Evolutionary conservation across 2,329 filamentous ascomycete genomes (phyloP).

Genomic region (Grosmannia huntii): DNA sequence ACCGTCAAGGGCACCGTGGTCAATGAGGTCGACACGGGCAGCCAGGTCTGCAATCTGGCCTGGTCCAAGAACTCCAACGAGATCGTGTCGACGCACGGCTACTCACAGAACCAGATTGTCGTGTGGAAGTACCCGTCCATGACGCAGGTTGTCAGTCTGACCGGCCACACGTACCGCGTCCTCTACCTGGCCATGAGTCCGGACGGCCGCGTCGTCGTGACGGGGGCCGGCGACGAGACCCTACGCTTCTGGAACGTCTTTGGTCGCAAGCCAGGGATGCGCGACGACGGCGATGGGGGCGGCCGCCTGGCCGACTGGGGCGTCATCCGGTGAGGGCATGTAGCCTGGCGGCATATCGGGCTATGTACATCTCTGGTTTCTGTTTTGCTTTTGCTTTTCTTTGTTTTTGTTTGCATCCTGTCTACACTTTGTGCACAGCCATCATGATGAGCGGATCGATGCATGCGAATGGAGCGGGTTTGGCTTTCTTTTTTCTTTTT

Average conservation of each 20-base stretch:
- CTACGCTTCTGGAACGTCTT: constrained; percentile 96
- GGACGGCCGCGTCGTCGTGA: constrained; percentile 86
- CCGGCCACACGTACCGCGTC: constrained; percentile 86
- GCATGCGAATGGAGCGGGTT: constrained; percentile 1
- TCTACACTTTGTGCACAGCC: not conserved
- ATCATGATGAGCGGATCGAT: not conserved
- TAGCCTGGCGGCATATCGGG: not conserved
- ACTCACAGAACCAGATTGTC: constrained; percentile 96
- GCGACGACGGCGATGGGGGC: constrained; percentile 51
- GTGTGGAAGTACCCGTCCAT: constrained; percentile 99
- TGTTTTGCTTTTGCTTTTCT: not conserved
- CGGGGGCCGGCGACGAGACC: constrained; percentile 92
- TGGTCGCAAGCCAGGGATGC: constrained; percentile 61
- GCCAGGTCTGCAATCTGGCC: constrained; percentile 95
- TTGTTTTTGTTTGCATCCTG: not conserved
- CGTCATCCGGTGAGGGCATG: constrained; percentile 53
- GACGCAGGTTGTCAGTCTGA: constrained; percentile 90
- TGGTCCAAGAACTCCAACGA: constrained; percentile 98
- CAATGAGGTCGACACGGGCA: constrained; percentile 90
- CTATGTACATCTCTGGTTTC: not conserved
- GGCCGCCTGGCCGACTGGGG: constrained; percentile 66
- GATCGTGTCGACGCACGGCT: constrained; percentile 92
- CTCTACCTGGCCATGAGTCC: constrained; percentile 96
- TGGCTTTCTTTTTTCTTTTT: not conserved
- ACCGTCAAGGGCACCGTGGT: constrained; percentile 69